These are phyloP conservation scores for Liquidambar formosana DNA, from an alignment of 164 flowering plant genomes.

Conservation along the genomic window DNA sequence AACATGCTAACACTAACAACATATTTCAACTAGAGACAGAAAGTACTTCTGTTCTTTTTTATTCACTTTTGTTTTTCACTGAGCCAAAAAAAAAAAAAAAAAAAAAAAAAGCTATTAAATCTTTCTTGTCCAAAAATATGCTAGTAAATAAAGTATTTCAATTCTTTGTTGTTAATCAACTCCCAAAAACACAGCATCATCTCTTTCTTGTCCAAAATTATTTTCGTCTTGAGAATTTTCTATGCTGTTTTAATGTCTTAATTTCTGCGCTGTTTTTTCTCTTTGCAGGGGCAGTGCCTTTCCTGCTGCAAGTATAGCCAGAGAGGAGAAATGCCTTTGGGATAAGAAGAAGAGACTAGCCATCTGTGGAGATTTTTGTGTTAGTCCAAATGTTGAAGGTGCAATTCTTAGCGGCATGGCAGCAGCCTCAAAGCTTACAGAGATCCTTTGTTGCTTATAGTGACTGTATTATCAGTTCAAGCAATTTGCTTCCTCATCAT, in stretches of 20 bases:
- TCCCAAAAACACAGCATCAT: too few species aligned
- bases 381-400: slow-evolving; percentile 79
- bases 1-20: too few species aligned
- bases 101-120: too few species aligned
- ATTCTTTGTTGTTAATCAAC: too few species aligned
- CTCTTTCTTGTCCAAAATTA: too few species aligned
- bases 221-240: too few species aligned
- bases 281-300: slow-evolving; percentile 82
- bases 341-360: slow-evolving; percentile 55
- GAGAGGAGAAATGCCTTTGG: slow-evolving; percentile 73
- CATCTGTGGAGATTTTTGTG: slow-evolving; percentile 87
- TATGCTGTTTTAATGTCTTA: neutral
- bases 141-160: too few species aligned
- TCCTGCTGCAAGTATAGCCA: slow-evolving; percentile 58
- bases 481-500: neutral
- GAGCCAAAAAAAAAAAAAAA: too few species aligned
- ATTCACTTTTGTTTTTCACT: too few species aligned
- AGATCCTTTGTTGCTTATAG: slow-evolving; percentile 25
- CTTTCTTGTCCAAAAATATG: too few species aligned
- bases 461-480: neutral
- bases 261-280: neutral
- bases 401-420: slow-evolving; percentile 71
- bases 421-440: slow-evolving; percentile 60
- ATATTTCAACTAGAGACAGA: too few species aligned
- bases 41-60: too few species aligned